Evolutionary conservation across 176 grass and related monocot species (phyloP), one percentile per base, ranked within the genome.

Genomic region (Otatea glauca): DNA sequence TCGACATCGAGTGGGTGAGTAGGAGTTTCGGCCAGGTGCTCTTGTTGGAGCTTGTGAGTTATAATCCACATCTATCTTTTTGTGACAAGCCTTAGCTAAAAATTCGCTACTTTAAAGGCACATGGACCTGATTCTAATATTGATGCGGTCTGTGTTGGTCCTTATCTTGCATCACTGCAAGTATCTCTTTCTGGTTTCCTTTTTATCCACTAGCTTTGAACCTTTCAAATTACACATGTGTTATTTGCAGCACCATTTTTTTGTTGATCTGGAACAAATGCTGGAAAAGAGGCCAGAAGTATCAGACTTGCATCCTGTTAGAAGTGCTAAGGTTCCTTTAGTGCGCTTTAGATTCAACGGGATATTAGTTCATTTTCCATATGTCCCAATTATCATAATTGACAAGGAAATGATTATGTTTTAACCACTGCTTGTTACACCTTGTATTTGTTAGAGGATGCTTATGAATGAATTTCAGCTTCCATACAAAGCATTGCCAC

Each of bases 271-370:
- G 77, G 62, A 78, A 65, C 63, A 87, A 78, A 89, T 92, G 73
- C 84, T 94, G 75, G 84, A 94, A 76, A 75, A 44, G 47, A 91
- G 68, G 72, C 45, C 77, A 83, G 84, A 94, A 89, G 81, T 92
- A 70, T 89, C 89, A 41, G 87, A 92, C 54, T 54, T 89, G 65
- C 87, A 85, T 65, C 88, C 84, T 59, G 86, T 94, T 78, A 75
- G 89, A 86, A 84, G 77, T 76, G 92, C 89, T 60, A 94, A 89
- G 83, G 92, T 94, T 85, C 89, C 92, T 15, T 91, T 94, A 81
- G 91, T 94, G 87, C 87, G 87, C 79, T 94, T 94, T 76, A 91
- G 91, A 86, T 87, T 94, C 72, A 94, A 91, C 32, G 84, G 89
- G 21, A 87, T 91, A 61, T 91, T 76, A 74, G 72, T 94, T 71